A percentile compares a stretch with the other conserved stretches of the same genome.
These are phyloP conservation scores for Cystofilobasidium bisporidii DNA, from an alignment of 768 basidiomycete genomes.

Conservation along the genomic window DNA sequence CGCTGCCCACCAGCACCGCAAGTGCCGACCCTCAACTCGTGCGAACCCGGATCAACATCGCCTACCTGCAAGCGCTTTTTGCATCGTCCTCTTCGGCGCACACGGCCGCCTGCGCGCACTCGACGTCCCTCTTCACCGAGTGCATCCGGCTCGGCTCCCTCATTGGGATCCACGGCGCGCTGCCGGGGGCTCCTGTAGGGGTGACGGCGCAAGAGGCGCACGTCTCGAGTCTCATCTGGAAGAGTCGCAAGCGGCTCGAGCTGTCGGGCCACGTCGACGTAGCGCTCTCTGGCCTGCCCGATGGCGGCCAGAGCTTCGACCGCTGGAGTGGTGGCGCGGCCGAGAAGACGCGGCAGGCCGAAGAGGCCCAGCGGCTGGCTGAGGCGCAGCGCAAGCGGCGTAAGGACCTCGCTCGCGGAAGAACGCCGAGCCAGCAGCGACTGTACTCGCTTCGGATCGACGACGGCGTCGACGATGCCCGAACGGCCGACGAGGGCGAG, in stretches of 20 bases:
- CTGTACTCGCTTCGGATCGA: neutral
- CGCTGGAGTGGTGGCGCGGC: conserved; percentile 16
- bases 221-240: conserved; percentile 16
- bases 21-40: neutral
- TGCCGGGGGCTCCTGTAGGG: neutral
- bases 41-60: conserved; percentile 2
- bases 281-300: conserved; percentile 6
- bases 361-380: neutral
- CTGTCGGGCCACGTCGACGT: neutral
- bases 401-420: neutral
- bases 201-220: neutral
- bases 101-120: neutral
- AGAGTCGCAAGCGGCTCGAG: conserved; percentile 18
- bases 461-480: neutral
- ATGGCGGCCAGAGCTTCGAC: neutral
- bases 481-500: neutral
- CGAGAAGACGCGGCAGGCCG: conserved; percentile 9
- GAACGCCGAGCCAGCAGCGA: neutral
- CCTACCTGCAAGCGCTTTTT: conserved; percentile 24
- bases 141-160: conserved; percentile 7
- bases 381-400: neutral
- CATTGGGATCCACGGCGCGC: neutral
- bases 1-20: no score
- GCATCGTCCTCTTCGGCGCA: neutral
- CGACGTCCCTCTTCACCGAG: conserved; percentile 7